Conservation (phyloP, 495 filamentous ascomycete genomes). For the Cercophora scortea region DNA sequence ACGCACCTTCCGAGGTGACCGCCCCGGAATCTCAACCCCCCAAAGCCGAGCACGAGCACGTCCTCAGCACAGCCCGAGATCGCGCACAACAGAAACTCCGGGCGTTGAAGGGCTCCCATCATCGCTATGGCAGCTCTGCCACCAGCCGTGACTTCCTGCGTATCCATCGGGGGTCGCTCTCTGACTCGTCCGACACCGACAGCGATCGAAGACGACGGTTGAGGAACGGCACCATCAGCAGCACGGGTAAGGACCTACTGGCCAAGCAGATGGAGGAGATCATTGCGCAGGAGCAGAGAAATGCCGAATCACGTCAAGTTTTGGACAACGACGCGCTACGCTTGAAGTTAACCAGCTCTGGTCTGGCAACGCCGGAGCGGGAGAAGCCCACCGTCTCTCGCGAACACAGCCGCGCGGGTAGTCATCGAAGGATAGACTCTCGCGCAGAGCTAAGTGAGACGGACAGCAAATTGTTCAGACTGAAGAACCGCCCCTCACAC, state of each 20-base stretch:
- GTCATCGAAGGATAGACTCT: constrained; percentile 21
- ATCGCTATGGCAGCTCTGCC: constrained; percentile 32
- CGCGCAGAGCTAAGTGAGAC: constrained; percentile 27
- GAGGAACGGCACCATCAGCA: constrained; percentile 28
- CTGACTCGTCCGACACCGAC: constrained; percentile 41
- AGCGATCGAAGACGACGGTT: constrained; percentile 29
- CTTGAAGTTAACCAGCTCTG: constrained; percentile 21
- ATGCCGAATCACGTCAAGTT: constrained; percentile 20
- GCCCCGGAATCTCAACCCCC: constrained; percentile 8
- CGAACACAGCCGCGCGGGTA: constrained; percentile 9
- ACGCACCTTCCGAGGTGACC: constrained; percentile 2
- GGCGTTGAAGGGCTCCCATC: constrained; percentile 39
- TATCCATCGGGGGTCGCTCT: constrained; percentile 31
- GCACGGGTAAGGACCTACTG: constrained; percentile 45
- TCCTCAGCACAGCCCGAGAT: constrained; percentile 28
- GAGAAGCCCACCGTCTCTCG: constrained; percentile 10
- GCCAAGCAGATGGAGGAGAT: constrained; percentile 64
- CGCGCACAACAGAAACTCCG: constrained; percentile 42
- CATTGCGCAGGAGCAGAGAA: constrained; percentile 44
- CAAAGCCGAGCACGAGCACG: constrained; percentile 23
- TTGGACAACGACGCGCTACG: constrained; percentile 20
- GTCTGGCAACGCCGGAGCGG: constrained; percentile 23
- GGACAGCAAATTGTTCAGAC: constrained; percentile 9
- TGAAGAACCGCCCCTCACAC: constrained; percentile 15
- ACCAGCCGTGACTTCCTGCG: constrained; percentile 32